Base-by-base conservation (phyloP, 1,139 yeast species). In the Taphrina communis region DNA sequence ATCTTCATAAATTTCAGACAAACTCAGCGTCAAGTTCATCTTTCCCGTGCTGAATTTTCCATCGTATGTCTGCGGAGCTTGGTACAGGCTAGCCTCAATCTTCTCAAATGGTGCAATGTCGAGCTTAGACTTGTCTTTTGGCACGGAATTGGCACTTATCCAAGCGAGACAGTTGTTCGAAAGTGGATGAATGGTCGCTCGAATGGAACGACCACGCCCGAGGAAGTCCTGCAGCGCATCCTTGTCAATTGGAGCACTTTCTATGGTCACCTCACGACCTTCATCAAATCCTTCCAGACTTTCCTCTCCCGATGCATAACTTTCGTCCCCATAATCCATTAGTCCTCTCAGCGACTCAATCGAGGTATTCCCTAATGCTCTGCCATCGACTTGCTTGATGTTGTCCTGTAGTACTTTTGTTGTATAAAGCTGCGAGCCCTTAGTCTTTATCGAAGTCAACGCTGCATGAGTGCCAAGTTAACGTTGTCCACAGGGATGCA, bases 101-200 rank as follows among this genome's bases (percentile, higher is more conserved):
- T 72, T 1, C 75, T 75, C 36, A 61, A 75, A 1, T 73, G 74
- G 53, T 74, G 73, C 55, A 72, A 69, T 38, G 72, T 70, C 39
- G 72, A 73, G 48, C n/a, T 6, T 7, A 11, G 51, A 41, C n/a
- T 42, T 61, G 12, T 51, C 51, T 11, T 61, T 61, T 42, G n/a
- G 77, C 74, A 50, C 74, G 74, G 48, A 76, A 55, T 53, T 63
- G 12, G 38, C 75, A 0, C 80, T 75, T n/a, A 82, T 76, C 72
- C 78, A 80, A 21, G 81, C 79, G 71, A 76, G 78, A 36, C 81
- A 79, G 59, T 78, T 79, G 14, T 76, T 73, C 6, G 79, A 75
- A 31, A 79, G 73, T 2, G 84, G 82, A 63, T 79, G 79, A 65
- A 82, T 70, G 66, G 77, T 76, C 70, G 82, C 82, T 65, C 80